phyloP scores from a whole-genome alignment of 1,139 yeast species.

The Taiozyma sp. region DNA sequence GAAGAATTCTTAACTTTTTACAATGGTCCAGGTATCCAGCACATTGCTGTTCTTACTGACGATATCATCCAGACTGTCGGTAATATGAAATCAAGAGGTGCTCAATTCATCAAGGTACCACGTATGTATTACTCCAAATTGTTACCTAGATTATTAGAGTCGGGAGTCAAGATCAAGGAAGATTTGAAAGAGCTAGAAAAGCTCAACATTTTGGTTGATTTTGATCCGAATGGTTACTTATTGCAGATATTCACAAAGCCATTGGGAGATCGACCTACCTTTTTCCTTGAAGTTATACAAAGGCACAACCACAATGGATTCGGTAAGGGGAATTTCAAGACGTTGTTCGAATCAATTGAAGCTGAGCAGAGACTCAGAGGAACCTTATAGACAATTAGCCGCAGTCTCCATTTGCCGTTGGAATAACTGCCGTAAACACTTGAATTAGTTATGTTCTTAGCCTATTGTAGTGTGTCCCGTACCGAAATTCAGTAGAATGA shows the following conservation, averaged over 20 bases:
- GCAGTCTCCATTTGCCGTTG: background rate
- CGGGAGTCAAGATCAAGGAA: conserved; percentile 44
- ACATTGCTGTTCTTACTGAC: conserved; percentile 62
- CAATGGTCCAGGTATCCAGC: conserved; percentile 82
- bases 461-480: background rate
- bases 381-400: conserved; percentile 10
- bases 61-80: conserved; percentile 57
- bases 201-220: conserved; percentile 65
- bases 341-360: conserved; percentile 75
- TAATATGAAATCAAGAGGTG: conserved; percentile 52
- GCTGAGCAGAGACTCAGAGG: conserved; percentile 41
- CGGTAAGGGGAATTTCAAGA: conserved; percentile 84
- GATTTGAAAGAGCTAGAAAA: conserved; percentile 38
- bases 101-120: conserved; percentile 64
- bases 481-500: background rate
- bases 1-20: conserved; percentile 76
- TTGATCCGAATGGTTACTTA: conserved; percentile 66
- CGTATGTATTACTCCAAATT: conserved; percentile 50
- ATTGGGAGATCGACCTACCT: conserved; percentile 71
- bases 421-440: background rate
- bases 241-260: conserved; percentile 80
- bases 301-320: conserved; percentile 78
- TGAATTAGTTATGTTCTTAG: background rate
- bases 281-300: conserved; percentile 77
- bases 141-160: conserved; percentile 35